These are phyloP conservation scores for Kernera saxatilis DNA, from an alignment of 345 rosid genomes.

Conservation along the genomic window DNA sequence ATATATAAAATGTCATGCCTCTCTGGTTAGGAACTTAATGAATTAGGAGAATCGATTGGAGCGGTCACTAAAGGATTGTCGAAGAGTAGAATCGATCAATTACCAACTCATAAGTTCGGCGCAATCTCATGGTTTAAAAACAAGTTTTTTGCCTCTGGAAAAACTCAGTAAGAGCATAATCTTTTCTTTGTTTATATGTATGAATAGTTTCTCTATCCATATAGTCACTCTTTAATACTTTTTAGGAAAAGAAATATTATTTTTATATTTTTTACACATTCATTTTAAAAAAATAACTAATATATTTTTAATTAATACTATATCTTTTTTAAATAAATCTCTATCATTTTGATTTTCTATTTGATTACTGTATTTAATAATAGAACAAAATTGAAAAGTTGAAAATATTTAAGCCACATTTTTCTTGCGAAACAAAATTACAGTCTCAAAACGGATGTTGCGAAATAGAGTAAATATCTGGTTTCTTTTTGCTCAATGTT, in stretches of 20 bases:
- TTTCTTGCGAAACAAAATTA: not conserved
- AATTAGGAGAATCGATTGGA: conserved; percentile 20
- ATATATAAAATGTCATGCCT: not conserved
- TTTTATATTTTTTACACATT: not conserved
- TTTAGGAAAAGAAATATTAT: too few relatives aligned
- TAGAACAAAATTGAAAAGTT: not conserved
- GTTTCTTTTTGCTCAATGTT: not conserved
- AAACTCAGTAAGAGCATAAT: not conserved
- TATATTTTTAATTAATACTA: not conserved
- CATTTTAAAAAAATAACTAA: not conserved
- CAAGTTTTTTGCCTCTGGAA: not conserved
- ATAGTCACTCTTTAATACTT: not conserved
- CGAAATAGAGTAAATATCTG: not conserved
- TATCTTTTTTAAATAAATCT: not conserved
- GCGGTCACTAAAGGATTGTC: conserved; percentile 15
- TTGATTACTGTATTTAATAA: not conserved
- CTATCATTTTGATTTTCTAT: not conserved
- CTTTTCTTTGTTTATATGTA: not conserved
- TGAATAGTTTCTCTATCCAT: not conserved
- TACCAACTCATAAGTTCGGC: not conserved
- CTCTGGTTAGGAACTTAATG: not conserved
- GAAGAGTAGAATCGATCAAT: not conserved
- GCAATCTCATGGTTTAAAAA: not conserved
- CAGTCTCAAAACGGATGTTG: not conserved
- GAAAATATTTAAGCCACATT: not conserved